Conservation (phyloP, 2,329 filamentous ascomycete genomes). For the Tolypocladium endophyticum region DNA sequence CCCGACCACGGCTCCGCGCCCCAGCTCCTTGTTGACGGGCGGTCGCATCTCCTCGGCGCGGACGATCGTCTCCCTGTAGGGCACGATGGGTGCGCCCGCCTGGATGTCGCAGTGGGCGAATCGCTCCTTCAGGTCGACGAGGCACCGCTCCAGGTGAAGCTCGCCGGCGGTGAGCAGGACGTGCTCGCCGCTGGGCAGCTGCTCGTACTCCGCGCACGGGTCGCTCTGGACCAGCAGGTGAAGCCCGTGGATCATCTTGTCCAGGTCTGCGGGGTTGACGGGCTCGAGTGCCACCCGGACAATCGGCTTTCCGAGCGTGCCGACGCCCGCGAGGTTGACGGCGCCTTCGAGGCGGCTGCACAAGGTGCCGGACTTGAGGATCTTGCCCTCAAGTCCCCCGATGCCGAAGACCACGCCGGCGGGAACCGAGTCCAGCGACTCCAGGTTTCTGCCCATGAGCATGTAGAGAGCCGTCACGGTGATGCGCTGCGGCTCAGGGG, state of each 20-base stretch:
- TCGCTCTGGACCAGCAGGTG: constrained; percentile 86
- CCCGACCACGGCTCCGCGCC: constrained; percentile 67
- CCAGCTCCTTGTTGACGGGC: constrained; percentile 74
- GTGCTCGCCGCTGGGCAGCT: constrained; percentile 86
- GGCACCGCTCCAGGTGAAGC: constrained; percentile 82
- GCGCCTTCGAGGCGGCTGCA: constrained; percentile 80
- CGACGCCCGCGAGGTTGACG: constrained; percentile 81
- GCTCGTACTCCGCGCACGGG: constrained; percentile 91
- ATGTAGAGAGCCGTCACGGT: constrained; percentile 84
- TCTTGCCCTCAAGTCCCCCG: constrained; percentile 78
- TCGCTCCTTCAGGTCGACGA: constrained; percentile 85
- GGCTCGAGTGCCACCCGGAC: constrained; percentile 95
- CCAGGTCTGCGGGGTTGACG: constrained; percentile 75
- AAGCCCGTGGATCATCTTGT: constrained; percentile 89
- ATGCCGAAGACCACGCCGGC: constrained; percentile 95
- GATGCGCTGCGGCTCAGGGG: constrained; percentile 68
- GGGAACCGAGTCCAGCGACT: constrained; percentile 72
- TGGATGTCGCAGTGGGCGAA: constrained; percentile 94
- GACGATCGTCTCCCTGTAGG: constrained; percentile 88
- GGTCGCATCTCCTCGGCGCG: constrained; percentile 84
- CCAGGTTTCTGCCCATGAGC: constrained; percentile 86
- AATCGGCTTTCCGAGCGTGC: constrained; percentile 74
- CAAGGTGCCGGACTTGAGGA: constrained; percentile 92
- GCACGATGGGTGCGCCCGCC: constrained; percentile 86
- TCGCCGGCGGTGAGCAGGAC: constrained; percentile 91